Evolutionary conservation across 2,329 filamentous ascomycete genomes (phyloP).

Genomic region (Grosmannia penicillata): DNA sequence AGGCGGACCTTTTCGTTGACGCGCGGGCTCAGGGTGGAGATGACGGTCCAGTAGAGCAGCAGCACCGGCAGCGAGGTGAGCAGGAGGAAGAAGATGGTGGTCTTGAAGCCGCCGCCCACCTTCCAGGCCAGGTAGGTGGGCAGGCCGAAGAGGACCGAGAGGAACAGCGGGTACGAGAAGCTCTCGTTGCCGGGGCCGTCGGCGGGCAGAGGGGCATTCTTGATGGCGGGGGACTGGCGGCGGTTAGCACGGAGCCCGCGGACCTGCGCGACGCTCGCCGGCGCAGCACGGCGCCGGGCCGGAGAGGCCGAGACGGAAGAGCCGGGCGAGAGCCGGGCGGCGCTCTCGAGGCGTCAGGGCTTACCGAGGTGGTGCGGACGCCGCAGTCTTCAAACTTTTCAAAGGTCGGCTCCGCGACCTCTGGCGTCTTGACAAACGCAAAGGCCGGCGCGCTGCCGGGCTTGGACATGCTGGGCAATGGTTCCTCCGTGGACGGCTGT

Average conservation of each 20-base stretch:
- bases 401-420: conserved; percentile 30
- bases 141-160: conserved; percentile 52
- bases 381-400: conserved; percentile 39
- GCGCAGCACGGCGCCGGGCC: no score
- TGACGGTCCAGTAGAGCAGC: conserved; percentile 64
- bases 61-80: conserved; percentile 69
- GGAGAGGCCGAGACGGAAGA: no score
- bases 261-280: no score
- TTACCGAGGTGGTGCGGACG: conserved; percentile 38
- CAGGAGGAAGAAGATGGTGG: conserved; percentile 71
- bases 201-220: conserved; percentile 86
- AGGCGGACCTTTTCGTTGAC: conserved; percentile 84
- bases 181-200: conserved; percentile 70
- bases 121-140: conserved; percentile 75
- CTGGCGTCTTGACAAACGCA: conserved; percentile 48
- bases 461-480: conserved; percentile 29
- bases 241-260: no score
- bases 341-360: no score
- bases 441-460: conserved; percentile 40
- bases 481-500: conserved; percentile 1
- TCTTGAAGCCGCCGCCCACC: conserved; percentile 73
- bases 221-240: conserved; percentile 84
- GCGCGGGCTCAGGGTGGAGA: conserved; percentile 70
- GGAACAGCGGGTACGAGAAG: conserved; percentile 74
- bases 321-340: no score